Evolutionary conservation across 2,329 filamentous ascomycete genomes (phyloP), one percentile per base, ranked within the genome.

Genomic region (Rutstroemia sp.): DNA sequence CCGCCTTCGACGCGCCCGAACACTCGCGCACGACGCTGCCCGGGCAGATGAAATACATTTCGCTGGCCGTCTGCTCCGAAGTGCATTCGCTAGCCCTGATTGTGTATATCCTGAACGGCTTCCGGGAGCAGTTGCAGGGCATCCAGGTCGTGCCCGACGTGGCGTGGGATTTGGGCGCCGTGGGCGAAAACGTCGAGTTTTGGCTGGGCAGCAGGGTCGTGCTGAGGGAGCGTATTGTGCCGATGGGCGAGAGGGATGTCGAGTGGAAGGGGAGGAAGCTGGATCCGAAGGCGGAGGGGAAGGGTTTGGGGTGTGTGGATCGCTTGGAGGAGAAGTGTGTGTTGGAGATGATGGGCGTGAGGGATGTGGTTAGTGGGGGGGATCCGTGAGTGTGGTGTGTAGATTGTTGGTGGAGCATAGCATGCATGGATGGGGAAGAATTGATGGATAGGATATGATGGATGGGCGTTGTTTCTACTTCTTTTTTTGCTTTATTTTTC

Each of bases 111-210:
- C 75, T 97, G 4, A 79, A 81, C 5, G 81, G 80, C 7, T 81
- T 90, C 66, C 79, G 82, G 18, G 79, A 68, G 67, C 82, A 76
- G 53, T 38, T 61, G 9, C 75, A 78, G 9, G 89, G 88, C 50
- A 79, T 79, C n/a, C 82, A 86, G 21, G 85, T 90, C 23, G 85
- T 96, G 1, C 81, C 86, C 14, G 76, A 81, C 8, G 77, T 96
- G 6, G 78, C 82, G 52, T 95, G 90, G 85, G 90, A 96, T 67
- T 78, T 81, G 12, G 77, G 79, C 0, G 77, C 78, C 1, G 79
- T 95, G 48, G 79, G 87, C 62, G 92, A 95, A 69, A 90, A 94
- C 65, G 82, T 95, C 5, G 90, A 95, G 63, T 88, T 88, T 62
- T 90, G 90, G 79, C 74, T 96, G 38, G 79, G 82, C 27, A 85